Evolutionary conservation across 2,329 filamentous ascomycete species (phyloP).

Genomic region (Epichloe coenophiala): DNA sequence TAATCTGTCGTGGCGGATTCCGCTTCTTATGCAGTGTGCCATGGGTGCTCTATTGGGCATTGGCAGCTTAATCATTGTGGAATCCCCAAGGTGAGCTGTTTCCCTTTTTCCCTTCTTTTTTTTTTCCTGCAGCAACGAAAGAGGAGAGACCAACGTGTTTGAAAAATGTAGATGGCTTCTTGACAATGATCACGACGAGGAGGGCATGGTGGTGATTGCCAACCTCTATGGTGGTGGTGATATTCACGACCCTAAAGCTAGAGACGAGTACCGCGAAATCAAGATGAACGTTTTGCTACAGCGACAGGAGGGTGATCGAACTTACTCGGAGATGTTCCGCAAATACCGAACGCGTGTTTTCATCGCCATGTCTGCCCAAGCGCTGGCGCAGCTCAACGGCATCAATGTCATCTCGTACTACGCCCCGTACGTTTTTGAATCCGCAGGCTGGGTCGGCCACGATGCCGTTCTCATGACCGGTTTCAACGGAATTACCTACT

Average conservation of each 20-base stretch:
- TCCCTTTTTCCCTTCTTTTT: constrained; percentile 1
- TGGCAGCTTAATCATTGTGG: constrained; percentile 86
- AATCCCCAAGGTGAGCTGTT: constrained; percentile 67
- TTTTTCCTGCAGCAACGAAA: background rate
- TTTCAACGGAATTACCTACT: constrained; percentile 81
- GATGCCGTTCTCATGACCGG: constrained; percentile 93
- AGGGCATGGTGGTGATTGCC: constrained; percentile 95
- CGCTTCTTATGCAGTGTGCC: constrained; percentile 80
- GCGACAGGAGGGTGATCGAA: constrained; percentile 86
- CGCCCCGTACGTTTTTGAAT: constrained; percentile 89
- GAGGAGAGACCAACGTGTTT: background rate
- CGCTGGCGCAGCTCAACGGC: constrained; percentile 88
- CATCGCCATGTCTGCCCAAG: constrained; percentile 97
- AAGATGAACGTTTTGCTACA: constrained; percentile 94
- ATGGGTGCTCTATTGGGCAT: constrained; percentile 80
- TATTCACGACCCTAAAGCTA: constrained; percentile 81
- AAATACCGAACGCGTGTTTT: constrained; percentile 86
- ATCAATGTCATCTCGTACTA: constrained; percentile 99
- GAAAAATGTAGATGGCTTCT: constrained; percentile 63
- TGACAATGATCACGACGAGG: constrained; percentile 95
- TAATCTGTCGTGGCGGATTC: constrained; percentile 80
- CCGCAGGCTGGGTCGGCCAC: constrained; percentile 87
- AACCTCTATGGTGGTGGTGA: constrained; percentile 94
- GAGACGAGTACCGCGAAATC: constrained; percentile 95
- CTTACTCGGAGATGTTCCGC: constrained; percentile 88